A percentile compares a stretch with the other conserved stretches of the same genome.
phyloP scores from a whole-genome alignment of 2,329 filamentous ascomycete genomes.

The Aspergillus caelatus region DNA sequence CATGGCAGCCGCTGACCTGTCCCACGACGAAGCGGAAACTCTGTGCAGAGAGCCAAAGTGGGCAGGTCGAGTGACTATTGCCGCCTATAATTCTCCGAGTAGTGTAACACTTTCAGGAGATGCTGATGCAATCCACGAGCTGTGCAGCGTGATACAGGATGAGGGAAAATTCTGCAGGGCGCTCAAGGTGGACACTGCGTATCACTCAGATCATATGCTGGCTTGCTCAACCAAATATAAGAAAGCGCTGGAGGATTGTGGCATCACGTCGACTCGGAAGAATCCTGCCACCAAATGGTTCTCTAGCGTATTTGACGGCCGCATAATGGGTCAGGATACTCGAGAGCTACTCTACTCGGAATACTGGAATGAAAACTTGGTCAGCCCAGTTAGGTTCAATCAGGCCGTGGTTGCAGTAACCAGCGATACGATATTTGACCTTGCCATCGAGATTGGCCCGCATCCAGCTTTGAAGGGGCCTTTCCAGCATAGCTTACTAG shows the following conservation, averaged over 20 bases:
- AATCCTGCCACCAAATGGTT: background rate
- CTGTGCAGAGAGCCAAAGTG: slow-evolving; percentile 25
- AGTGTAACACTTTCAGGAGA: slow-evolving; percentile 33
- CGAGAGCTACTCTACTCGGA: too few species aligned
- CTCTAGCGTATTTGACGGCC: too few species aligned
- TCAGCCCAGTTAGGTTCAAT: too few species aligned
- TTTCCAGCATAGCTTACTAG: slow-evolving; percentile 2
- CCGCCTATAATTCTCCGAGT: slow-evolving; percentile 40
- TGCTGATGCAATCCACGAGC: slow-evolving; percentile 19
- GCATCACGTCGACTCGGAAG: background rate
- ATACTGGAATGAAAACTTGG: background rate
- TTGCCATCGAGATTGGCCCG: slow-evolving; percentile 38
- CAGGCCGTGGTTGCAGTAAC: background rate
- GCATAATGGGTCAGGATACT: too few species aligned
- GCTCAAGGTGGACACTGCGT: slow-evolving; percentile 7
- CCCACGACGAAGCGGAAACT: slow-evolving; percentile 33
- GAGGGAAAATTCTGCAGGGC: slow-evolving; percentile 3
- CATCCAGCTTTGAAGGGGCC: slow-evolving; percentile 37
- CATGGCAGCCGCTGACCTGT: slow-evolving; percentile 52
- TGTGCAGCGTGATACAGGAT: slow-evolving; percentile 15
- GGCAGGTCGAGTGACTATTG: slow-evolving; percentile 10
- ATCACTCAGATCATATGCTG: slow-evolving; percentile 12
- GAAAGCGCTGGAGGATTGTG: background rate
- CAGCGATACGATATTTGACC: slow-evolving; percentile 16
- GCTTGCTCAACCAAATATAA: background rate